These are phyloP conservation scores for Cladorrhinum sp. DNA, from an alignment of 2,329 filamentous ascomycete genomes.

Conservation along the genomic window DNA sequence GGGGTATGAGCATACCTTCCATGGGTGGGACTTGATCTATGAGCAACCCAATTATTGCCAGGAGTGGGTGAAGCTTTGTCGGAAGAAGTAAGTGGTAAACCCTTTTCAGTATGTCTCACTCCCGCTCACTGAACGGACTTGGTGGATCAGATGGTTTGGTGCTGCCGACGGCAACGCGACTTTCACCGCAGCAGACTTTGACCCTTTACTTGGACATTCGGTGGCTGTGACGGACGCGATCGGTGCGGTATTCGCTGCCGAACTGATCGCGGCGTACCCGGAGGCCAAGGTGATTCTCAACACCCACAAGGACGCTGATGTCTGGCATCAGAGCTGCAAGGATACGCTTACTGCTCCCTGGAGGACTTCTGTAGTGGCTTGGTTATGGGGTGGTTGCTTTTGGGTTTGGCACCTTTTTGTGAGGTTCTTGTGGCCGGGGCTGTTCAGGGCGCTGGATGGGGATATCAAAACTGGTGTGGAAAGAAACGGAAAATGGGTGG, in stretches of 20 bases:
- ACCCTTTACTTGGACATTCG: conserved; percentile 6
- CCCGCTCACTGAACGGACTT: not conserved
- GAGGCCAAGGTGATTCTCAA: conserved; percentile 2
- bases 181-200: not conserved
- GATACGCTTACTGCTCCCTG: not conserved
- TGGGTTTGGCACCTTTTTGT: conserved; percentile 5
- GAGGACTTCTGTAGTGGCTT: not conserved
- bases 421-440: conserved; percentile 1
- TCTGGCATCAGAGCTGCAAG: conserved; percentile 1
- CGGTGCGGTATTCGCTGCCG: not conserved
- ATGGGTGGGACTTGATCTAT: conserved; percentile 36
- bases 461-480: not conserved
- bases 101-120: not conserved
- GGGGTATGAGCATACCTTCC: conserved; percentile 35
- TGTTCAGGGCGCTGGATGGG: conserved; percentile 1
- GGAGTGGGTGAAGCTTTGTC: conserved; percentile 27
- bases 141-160: not conserved
- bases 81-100: conserved; percentile 31
- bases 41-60: conserved; percentile 27
- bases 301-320: not conserved
- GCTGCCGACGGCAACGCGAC: not conserved
- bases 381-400: not conserved
- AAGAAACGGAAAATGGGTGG: conserved; percentile 3
- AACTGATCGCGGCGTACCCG: conserved; percentile 4
- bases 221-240: conserved; percentile 3